phyloP scores from a whole-genome alignment of 345 rosid genomes.

The Sonneratia caseolaris region DNA sequence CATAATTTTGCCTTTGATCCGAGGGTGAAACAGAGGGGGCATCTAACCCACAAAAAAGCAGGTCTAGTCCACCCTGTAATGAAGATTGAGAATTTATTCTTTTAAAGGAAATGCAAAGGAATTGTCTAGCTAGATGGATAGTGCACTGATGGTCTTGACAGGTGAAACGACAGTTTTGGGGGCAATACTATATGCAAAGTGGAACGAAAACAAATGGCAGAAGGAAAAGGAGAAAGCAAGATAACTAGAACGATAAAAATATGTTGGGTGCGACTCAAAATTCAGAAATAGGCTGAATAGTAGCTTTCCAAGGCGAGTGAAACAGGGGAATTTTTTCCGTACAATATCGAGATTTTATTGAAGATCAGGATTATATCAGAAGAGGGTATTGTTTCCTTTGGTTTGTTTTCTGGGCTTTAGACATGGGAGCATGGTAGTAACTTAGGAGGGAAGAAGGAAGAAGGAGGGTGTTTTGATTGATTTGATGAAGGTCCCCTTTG shows the following conservation, averaged over 20 bases:
- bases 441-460: not conserved
- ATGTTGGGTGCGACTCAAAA: too few relatives aligned
- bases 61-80: slow-evolving; percentile 7
- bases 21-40: not conserved
- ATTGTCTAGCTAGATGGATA: not conserved
- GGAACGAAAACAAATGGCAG: not conserved
- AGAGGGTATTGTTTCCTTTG: too few relatives aligned
- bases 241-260: too few relatives aligned
- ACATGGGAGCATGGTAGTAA: not conserved
- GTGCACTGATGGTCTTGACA: not conserved
- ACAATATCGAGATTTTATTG: too few relatives aligned
- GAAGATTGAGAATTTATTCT: not conserved
- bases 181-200: not conserved
- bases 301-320: too few relatives aligned
- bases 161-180: slow-evolving; percentile 4
- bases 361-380: too few relatives aligned
- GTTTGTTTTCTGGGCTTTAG: not conserved
- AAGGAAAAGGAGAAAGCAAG: not conserved
- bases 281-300: too few relatives aligned
- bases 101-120: not conserved
- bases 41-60: slow-evolving; percentile 2
- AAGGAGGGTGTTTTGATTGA: not conserved
- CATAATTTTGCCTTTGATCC: not conserved
- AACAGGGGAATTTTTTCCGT: too few relatives aligned
- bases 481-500: not conserved